Percentiles rank a stretch among this genome's conserved stretches.
Conservation (phyloP, 805 yeast genomes). For the Candida suzukii region DNA sequence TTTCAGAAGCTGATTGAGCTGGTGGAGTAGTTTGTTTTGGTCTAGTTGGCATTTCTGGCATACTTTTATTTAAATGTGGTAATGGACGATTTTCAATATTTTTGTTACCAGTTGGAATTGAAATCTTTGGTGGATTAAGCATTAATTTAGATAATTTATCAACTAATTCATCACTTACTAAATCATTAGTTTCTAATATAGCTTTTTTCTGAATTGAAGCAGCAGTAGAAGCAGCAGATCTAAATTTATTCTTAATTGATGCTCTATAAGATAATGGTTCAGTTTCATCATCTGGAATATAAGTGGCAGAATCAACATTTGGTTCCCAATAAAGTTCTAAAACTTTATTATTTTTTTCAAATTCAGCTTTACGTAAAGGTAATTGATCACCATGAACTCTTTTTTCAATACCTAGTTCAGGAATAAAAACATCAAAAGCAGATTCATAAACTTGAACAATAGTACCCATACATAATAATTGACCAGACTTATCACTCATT, state of each 20-base stretch:
- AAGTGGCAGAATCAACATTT: slow-evolving; percentile 88
- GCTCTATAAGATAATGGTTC: slow-evolving; percentile 69
- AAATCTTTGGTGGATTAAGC: slow-evolving; percentile 39
- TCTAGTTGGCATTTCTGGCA: slow-evolving; percentile 18
- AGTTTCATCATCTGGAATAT: slow-evolving; percentile 83
- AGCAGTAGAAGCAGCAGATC: slow-evolving; percentile 65
- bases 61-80: slow-evolving; percentile 16
- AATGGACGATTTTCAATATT: slow-evolving; percentile 5
- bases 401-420: slow-evolving; percentile 92
- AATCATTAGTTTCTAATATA: slow-evolving; percentile 21
- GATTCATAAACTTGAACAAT: slow-evolving; percentile 93
- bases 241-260: slow-evolving; percentile 70
- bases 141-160: slow-evolving; percentile 44
- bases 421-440: slow-evolving; percentile 87
- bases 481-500: slow-evolving; percentile 68
- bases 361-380: slow-evolving; percentile 89
- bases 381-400: slow-evolving; percentile 96
- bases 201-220: slow-evolving; percentile 48
- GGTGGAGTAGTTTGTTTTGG: slow-evolving; percentile 6
- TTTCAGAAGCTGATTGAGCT: slow-evolving; percentile 3
- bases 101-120: slow-evolving; percentile 17
- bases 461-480: slow-evolving; percentile 75
- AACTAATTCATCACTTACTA: slow-evolving; percentile 35
- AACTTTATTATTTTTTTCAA: slow-evolving; percentile 57
- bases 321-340: slow-evolving; percentile 89